Conservation (phyloP, 805 yeast genomes). For the Candida patagonica region DNA sequence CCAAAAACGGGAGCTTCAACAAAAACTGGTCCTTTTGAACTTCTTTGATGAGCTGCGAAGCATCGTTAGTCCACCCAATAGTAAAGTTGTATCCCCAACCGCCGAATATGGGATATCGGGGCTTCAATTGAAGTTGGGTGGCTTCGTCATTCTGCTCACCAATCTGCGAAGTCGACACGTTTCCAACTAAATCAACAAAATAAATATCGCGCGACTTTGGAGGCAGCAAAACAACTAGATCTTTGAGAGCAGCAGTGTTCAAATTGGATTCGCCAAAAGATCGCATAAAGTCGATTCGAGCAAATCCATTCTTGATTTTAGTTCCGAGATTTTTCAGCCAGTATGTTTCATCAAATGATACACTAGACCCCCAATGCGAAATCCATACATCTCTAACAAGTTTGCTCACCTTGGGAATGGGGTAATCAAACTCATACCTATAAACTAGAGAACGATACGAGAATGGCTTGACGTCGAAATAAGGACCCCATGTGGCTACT, state of each 20-base stretch:
- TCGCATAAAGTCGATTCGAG: conserved; percentile 69
- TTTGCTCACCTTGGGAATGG: conserved; percentile 51
- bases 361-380: conserved; percentile 68
- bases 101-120: conserved; percentile 92
- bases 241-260: conserved; percentile 50
- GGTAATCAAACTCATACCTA: conserved; percentile 54
- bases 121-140: conserved; percentile 51
- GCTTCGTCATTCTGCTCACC: conserved; percentile 17
- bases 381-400: conserved; percentile 77
- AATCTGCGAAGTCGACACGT: conserved; percentile 67
- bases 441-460: conserved; percentile 43
- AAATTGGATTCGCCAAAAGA: conserved; percentile 32
- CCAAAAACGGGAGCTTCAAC: conserved; percentile 59
- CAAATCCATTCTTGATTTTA: conserved; percentile 46
- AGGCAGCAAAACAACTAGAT: conserved; percentile 49
- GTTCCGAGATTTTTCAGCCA: conserved; percentile 75
- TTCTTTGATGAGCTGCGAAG: conserved; percentile 43
- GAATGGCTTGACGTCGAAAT: conserved; percentile 36
- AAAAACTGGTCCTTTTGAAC: conserved; percentile 43
- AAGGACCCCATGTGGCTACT: conserved; percentile 49
- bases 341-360: conserved; percentile 78
- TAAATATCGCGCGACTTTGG: conserved; percentile 54
- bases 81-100: conserved; percentile 96
- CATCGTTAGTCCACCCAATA: conserved; percentile 75
- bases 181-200: conserved; percentile 84